These are phyloP conservation scores for Diplodia sapinea DNA, from an alignment of 2,329 filamentous ascomycete genomes.

Conservation along the genomic window DNA sequence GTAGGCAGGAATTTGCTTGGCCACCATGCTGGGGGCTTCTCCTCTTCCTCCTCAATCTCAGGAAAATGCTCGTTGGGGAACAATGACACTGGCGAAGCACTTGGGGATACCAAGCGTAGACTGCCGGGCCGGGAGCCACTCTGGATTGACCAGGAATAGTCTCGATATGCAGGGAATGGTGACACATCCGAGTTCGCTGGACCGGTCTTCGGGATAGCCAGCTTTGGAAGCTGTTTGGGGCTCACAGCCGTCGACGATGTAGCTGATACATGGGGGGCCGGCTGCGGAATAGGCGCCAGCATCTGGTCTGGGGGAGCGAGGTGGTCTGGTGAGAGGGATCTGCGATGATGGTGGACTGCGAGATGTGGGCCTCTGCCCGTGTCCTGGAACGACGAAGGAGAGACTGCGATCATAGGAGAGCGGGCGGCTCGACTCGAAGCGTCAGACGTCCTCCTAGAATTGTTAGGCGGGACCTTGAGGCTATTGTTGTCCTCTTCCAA, in stretches of 20 bases:
- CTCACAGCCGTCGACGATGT: constrained; percentile 30
- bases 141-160: constrained; percentile 53
- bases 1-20: constrained; percentile 75
- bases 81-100: constrained; percentile 54
- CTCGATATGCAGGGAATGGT: constrained; percentile 72
- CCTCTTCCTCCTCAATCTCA: constrained; percentile 48
- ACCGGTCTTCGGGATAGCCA: constrained; percentile 47
- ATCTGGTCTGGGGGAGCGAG: constrained; percentile 49
- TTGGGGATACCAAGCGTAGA: constrained; percentile 61
- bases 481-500: constrained; percentile 39
- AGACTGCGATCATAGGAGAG: constrained; percentile 49
- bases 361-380: constrained; percentile 41
- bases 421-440: constrained; percentile 30
- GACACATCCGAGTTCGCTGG: constrained; percentile 43
- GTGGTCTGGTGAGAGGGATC: constrained; percentile 38
- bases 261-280: neutral
- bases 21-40: constrained; percentile 72
- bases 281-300: neutral
- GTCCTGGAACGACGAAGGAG: constrained; percentile 45
- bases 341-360: constrained; percentile 36
- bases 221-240: constrained; percentile 47
- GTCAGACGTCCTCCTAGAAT: constrained; percentile 20
- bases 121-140: constrained; percentile 59
- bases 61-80: constrained; percentile 55
- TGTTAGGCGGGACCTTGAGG: constrained; percentile 24